A percentile compares a stretch with the other conserved stretches of the same genome.
These are phyloP conservation scores for Pseudocercospora eumusae DNA, from an alignment of 2,329 filamentous ascomycete genomes.

Conservation along the genomic window DNA sequence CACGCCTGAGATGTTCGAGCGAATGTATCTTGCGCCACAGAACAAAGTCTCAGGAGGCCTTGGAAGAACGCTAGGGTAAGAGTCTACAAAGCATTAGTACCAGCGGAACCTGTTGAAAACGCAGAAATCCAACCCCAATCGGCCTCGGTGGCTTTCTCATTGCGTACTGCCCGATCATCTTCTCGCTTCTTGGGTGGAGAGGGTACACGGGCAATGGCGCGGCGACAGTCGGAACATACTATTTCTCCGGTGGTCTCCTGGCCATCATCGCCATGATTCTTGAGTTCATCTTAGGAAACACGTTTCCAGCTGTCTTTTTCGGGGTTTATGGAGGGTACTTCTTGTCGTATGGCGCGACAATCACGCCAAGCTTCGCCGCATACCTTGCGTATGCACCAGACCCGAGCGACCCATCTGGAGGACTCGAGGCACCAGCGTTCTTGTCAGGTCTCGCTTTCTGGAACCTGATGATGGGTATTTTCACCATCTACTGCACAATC, in stretches of 20 bases:
- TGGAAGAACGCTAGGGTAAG: conserved; percentile 25
- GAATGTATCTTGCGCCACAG: conserved; percentile 29
- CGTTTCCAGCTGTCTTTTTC: conserved; percentile 32
- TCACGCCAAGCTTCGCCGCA: conserved; percentile 25
- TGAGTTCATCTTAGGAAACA: conserved; percentile 42
- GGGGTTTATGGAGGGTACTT: conserved; percentile 32
- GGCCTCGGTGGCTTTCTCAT: conserved; percentile 30
- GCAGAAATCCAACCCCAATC: conserved; percentile 16
- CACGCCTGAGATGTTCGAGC: conserved; percentile 31
- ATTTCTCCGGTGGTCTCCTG: conserved; percentile 41
- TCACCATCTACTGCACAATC: conserved; percentile 27
- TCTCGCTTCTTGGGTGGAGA: conserved; percentile 29
- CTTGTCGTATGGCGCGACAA: conserved; percentile 23
- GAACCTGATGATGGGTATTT: conserved; percentile 30
- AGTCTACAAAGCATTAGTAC: neutral
- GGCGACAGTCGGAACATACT: conserved; percentile 37
- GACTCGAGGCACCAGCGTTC: conserved; percentile 19
- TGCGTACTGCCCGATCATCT: conserved; percentile 25
- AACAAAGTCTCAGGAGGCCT: conserved; percentile 27
- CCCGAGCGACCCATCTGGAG: conserved; percentile 11
- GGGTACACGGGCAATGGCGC: conserved; percentile 23
- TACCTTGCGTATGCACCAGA: conserved; percentile 25
- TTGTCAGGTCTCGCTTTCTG: conserved; percentile 26
- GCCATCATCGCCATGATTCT: conserved; percentile 38
- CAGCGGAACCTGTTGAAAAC: neutral